Base-by-base conservation (phyloP, 2,329 filamentous ascomycete genomes). In the Bimuria novae-zelandiae region DNA sequence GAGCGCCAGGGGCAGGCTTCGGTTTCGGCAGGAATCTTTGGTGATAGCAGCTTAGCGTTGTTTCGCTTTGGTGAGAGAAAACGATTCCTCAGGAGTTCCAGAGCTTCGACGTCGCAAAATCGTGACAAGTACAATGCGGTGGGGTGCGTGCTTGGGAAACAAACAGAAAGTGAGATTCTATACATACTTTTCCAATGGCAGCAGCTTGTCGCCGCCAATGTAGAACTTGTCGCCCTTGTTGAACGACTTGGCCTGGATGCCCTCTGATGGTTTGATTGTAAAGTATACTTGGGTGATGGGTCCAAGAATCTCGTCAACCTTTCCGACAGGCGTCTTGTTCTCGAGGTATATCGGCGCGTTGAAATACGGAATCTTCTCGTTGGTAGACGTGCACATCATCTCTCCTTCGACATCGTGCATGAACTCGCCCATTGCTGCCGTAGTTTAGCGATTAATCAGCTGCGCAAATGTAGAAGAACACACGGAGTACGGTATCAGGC, bases 261-360 rank as follows among this genome's bases (percentile, higher is more conserved):
- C 94, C 75, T 97, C 93, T 74, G 91, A 87, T 49, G 93, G 92
- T 81, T 97, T 97, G 77, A 99, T 89, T 69, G 93, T 97, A 83
- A 99, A 99, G 82, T 89, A 96, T 69, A 97, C 90, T 78, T 97
- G 89, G 83, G 96, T 97, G 77, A 99, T 90, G 60, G 94, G 93
- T 52, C 94, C 94, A 65, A 99, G 88, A 64, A 99, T 89, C 80
- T 99, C 94, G 79, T 99, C 94, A 73, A 99, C 89, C 80, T 97
- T 97, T 76, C 94, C 94, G 75, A 99, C 86, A 57, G 89, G 82
- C 40, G 89, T 93, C 88, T 97, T 99, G 83, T 97, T 99, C 84
- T 97, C 93, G 69, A 97, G 88, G 80, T 94, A 99, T 76, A 99
- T 96, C 64, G 92, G 92, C 57, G 94, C 94, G 82, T 97, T 97